Evolutionary conservation across 768 basidiomycete species (phyloP).

Genomic region (Leccinum sublutescens): DNA sequence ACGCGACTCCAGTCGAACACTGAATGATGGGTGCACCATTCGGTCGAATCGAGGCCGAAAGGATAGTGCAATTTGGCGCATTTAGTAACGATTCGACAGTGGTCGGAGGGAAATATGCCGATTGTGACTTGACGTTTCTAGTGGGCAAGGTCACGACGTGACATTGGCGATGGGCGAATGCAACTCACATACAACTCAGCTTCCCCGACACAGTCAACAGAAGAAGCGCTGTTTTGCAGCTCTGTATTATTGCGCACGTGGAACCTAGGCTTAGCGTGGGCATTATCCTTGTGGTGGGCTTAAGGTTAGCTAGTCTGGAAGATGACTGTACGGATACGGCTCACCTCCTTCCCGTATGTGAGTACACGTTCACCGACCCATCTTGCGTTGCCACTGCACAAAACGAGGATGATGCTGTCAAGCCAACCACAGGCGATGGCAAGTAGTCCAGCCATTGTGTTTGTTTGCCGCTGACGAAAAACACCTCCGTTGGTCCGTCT

Average conservation of each 20-base stretch:
- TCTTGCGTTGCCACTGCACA: constrained; percentile 80
- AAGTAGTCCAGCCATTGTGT: constrained; percentile 91
- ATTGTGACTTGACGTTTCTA: constrained; percentile 76
- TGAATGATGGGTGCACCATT: constrained; percentile 80
- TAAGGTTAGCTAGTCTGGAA: background rate
- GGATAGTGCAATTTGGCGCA: constrained; percentile 56
- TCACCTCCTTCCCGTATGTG: constrained; percentile 79
- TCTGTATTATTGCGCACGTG: constrained; percentile 67
- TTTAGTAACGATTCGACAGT: constrained; percentile 61
- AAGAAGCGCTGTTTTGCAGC: constrained; percentile 61
- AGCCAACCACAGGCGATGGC: constrained; percentile 62
- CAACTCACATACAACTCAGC: constrained; percentile 70
- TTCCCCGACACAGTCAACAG: constrained; percentile 71
- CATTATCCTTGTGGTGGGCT: constrained; percentile 56
- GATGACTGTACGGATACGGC: constrained; percentile 15
- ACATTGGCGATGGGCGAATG: background rate
- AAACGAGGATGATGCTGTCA: constrained; percentile 63
- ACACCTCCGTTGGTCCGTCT: constrained; percentile 64
- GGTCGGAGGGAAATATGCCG: constrained; percentile 61
- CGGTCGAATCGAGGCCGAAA: constrained; percentile 64
- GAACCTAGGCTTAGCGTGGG: constrained; percentile 72
- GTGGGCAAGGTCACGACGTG: constrained; percentile 4
- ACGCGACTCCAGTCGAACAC: constrained; percentile 73
- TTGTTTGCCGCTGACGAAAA: constrained; percentile 60
- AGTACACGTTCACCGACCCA: constrained; percentile 80